Evolutionary conservation across 202 grass and related monocot species (phyloP), one percentile per base, ranked within the genome.

Genomic region (Setaria viridis): DNA sequence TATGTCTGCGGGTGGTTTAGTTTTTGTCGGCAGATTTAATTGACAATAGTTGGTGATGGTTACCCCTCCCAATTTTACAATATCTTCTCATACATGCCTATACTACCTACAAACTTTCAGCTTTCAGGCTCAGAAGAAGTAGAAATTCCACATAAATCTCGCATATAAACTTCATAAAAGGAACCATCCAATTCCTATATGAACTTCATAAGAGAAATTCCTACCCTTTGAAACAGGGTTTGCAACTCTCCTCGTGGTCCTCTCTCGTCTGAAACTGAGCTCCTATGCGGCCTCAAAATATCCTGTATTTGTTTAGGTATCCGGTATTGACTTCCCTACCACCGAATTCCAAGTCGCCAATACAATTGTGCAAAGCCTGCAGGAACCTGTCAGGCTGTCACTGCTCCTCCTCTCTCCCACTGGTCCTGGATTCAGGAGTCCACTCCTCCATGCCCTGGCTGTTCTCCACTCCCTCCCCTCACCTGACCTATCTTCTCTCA

Each of bases 361-460:
- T 47, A 74, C 16, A 37, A 57, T 76, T 33, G 72, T 56, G 34
- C 62, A 80, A n/a, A 64, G 41, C 29, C 56, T 51, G 34, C 77
- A 74, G 64, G 74, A 57, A 34, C 9, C 80, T 84, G 67, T 84
- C 67, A 58, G 43, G n/a, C 65, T 70, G 50, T 71, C 75, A 48
- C 79, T 62, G 64, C 49, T 69, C 19, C 64, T 67, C 62, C 7
- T 41, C 39, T 41, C 68, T 41, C 33, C 8, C 71, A 76, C 73
- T 63, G 53, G 62, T 64, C 55, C 66, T 73, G 53, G 7, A 8
- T 16, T 16, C 55, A 58, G 63, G 67, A 67, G 25, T 41, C 29
- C 77, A 63, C 62, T 51, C 59, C 50, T 9, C 53, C 21, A 64
- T 29, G 25, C 32, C 34, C 25, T 35, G 34, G 34, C 34, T 13